Base-by-base conservation (phyloP, 2,329 filamentous ascomycete genomes). In the Sclerotinia spermophila region DNA sequence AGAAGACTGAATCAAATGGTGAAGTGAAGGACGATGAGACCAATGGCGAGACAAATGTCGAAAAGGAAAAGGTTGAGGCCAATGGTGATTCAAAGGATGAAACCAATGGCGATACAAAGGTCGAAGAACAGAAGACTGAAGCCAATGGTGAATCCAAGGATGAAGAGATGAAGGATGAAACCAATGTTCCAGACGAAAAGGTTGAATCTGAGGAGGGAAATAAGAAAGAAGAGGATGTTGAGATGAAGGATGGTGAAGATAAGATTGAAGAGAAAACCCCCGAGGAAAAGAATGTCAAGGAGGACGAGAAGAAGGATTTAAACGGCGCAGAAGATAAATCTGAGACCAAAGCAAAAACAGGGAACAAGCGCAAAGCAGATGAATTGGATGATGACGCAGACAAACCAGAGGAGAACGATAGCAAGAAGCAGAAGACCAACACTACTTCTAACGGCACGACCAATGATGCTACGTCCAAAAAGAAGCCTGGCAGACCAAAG, bases 1-100 rank as follows among this genome's bases (percentile, higher is more conserved):
- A 80, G 40, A 79, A 82, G 70, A 78, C 81, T 72, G 81, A 83
- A n/a, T n/a, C n/a, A n/a, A n/a, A n/a, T n/a, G 68, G 73, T 79
- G 30, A 73, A 75, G 42, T n/a, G n/a, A n/a, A n/a, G n/a, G n/a
- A n/a, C n/a, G 75, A 75, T 33, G 73, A 76, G 75, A 30, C 3
- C 13, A 33, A 58, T n/a, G 55, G 11, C 7, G 33, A 72, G 71
- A 74, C 48, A 2, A 79, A 76, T 56, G 72, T 73, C 13, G 73
- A 76, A 2, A 74, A 78, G 45, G 72, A 76, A 17, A 72, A 71
- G 19, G 71, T 72, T 2, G 59, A 69, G 5, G 72, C 71, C 1
- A 72, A 77, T 24, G 45, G 71, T 62, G n/a, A 67, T 64, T 17
- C 15, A 11, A 61, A 68, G 15, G 42, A 27, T 24, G 60, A 71